These are phyloP conservation scores for Citrus mangshanensis DNA, from an alignment of 345 rosid species.

Conservation along the genomic window DNA sequence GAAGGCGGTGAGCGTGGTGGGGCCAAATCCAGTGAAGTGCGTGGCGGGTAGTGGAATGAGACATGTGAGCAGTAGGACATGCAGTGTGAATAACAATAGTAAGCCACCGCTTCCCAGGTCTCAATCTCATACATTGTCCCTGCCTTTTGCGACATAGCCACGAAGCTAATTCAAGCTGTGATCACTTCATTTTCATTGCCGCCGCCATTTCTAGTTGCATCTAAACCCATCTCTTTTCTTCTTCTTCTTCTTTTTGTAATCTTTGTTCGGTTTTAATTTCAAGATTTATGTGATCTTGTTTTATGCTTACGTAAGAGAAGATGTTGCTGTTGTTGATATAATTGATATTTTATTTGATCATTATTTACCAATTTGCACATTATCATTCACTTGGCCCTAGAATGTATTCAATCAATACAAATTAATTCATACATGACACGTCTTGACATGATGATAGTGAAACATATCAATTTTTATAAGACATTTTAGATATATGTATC, in stretches of 20 bases:
- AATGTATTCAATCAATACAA: too few species aligned
- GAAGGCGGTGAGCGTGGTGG: constrained; percentile 78
- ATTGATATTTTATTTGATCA: neutral
- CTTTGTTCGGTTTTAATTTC: neutral
- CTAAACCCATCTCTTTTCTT: neutral
- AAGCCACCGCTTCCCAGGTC: constrained; percentile 41
- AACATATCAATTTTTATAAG: neutral
- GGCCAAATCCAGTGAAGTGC: constrained; percentile 50
- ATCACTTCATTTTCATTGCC: neutral
- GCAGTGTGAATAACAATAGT: neutral
- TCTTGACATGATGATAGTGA: neutral
- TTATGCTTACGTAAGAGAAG: neutral
- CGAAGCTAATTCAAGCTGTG: neutral
- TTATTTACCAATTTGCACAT: neutral
- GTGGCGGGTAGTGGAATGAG: constrained; percentile 17
- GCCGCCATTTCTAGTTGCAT: neutral
- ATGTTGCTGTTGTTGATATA: neutral
- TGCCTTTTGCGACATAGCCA: constrained; percentile 13
- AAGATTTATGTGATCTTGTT: neutral
- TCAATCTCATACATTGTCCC: constrained; percentile 34
- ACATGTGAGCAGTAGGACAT: constrained; percentile 45
- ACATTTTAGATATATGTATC: neutral
- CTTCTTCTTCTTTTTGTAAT: neutral
- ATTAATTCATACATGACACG: neutral
- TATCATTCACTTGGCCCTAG: too few species aligned